Evolutionary conservation across 148 eudicot species (phyloP).

Genomic region (Arbutus unedo): DNA sequence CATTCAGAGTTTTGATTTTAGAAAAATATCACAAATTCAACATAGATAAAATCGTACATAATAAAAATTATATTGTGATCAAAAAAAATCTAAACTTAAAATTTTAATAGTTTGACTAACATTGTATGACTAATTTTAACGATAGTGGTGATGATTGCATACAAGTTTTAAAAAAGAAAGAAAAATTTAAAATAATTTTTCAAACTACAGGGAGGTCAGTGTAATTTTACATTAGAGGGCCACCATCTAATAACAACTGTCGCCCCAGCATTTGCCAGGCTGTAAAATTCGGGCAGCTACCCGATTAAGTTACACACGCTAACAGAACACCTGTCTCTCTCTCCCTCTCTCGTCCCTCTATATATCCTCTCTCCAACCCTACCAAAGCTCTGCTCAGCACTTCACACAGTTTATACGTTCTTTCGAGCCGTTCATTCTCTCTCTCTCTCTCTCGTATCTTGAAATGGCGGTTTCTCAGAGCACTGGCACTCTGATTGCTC

Average conservation of each 20-base stretch:
- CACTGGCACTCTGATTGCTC: constrained; percentile 11
- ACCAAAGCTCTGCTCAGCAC: background rate
- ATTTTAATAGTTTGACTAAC: too few species aligned
- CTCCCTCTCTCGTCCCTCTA: background rate
- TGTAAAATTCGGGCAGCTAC: constrained; percentile 17
- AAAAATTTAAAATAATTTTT: too few species aligned
- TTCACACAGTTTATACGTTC: background rate
- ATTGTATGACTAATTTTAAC: too few species aligned
- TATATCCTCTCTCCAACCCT: constrained; percentile 2
- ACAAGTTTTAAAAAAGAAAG: too few species aligned
- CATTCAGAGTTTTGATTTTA: too few species aligned
- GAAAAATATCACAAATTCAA: too few species aligned
- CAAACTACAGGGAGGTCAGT: too few species aligned
- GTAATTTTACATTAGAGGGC: background rate
- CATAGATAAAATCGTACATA: too few species aligned
- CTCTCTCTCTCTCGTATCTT: background rate
- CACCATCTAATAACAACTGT: constrained; percentile 13
- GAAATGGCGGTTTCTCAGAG: constrained; percentile 40
- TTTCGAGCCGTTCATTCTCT: background rate
- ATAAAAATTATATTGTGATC: too few species aligned
- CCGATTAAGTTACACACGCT: background rate
- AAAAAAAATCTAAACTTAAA: too few species aligned
- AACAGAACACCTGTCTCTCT: background rate
- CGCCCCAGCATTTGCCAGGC: constrained; percentile 19
- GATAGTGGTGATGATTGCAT: too few species aligned